phyloP scores from a whole-genome alignment of 139 green algal genomes.

The Ettlia oleoabundans region DNA sequence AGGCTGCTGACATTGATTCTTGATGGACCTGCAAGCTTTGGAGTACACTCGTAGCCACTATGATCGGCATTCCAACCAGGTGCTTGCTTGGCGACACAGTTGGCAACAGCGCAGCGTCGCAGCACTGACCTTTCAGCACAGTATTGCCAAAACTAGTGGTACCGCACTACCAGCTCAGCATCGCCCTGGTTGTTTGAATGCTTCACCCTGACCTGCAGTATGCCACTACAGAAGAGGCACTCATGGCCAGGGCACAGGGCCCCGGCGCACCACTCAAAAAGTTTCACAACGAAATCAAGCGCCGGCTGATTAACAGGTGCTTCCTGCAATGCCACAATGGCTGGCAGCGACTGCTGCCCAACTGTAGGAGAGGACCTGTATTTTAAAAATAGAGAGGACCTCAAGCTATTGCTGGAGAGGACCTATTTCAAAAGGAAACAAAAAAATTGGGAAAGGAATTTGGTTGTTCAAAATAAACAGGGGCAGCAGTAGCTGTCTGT shows the following conservation, averaged over 20 bases:
- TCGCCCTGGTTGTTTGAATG: background rate
- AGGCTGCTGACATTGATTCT: no score
- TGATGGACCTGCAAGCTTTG: conserved; percentile 45
- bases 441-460: no score
- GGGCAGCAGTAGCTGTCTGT: no score
- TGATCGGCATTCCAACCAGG: conserved; percentile 50
- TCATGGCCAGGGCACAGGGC: conserved; percentile 64
- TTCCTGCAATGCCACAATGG: no score
- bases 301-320: conserved; percentile 73
- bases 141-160: no score
- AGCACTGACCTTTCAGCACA: no score
- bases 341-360: no score
- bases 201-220: no score
- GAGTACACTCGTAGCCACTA: conserved; percentile 59
- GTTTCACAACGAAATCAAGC: conserved; percentile 94
- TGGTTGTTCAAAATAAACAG: no score
- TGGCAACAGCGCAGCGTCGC: no score
- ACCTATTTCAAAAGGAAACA: background rate
- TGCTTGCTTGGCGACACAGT: background rate
- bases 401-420: background rate
- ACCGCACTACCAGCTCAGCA: background rate
- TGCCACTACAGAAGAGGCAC: conserved; percentile 52
- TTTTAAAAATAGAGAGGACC: no score
- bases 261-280: conserved; percentile 77
- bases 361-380: no score